These are phyloP conservation scores for Mimosa pudica DNA, from an alignment of 306 rosid genomes.

Conservation along the genomic window DNA sequence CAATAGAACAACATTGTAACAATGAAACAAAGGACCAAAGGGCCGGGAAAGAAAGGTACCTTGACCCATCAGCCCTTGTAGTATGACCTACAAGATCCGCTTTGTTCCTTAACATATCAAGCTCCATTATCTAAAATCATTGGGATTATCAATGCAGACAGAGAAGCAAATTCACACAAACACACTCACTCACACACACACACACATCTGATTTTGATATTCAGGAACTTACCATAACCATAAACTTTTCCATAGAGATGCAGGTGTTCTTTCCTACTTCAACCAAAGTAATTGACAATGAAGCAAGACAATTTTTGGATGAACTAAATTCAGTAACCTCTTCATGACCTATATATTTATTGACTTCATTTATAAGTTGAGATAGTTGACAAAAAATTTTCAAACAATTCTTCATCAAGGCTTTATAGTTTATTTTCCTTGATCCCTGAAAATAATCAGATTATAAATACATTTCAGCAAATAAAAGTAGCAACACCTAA, in stretches of 20 bases:
- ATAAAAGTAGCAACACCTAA: constrained; percentile 20
- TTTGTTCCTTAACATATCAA: constrained; percentile 69
- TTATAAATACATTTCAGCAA: constrained; percentile 29
- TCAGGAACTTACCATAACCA: constrained; percentile 59
- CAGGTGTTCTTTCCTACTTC: constrained; percentile 64
- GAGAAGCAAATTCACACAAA: constrained; percentile 4
- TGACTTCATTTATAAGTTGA: constrained; percentile 47
- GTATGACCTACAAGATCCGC: constrained; percentile 69
- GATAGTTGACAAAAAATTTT: constrained; percentile 59
- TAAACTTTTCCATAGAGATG: constrained; percentile 57
- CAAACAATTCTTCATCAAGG: constrained; percentile 70
- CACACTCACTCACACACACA: too few species aligned
- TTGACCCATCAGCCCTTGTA: constrained; percentile 74
- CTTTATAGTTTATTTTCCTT: constrained; percentile 69
- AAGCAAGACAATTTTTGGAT: constrained; percentile 38
- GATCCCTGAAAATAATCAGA: constrained; percentile 61
- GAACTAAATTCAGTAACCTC: constrained; percentile 43
- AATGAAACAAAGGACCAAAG: constrained; percentile 7
- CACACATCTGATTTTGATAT: constrained; percentile 19
- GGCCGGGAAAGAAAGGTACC: constrained; percentile 45
- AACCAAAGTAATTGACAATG: constrained; percentile 55
- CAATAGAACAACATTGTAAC: neutral
- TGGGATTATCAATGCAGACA: constrained; percentile 39
- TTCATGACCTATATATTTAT: constrained; percentile 38
- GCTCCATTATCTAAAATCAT: constrained; percentile 68